These are phyloP conservation scores for Rhynchospora tenuis DNA, from an alignment of 176 grass and related monocot genomes.

Conservation along the genomic window DNA sequence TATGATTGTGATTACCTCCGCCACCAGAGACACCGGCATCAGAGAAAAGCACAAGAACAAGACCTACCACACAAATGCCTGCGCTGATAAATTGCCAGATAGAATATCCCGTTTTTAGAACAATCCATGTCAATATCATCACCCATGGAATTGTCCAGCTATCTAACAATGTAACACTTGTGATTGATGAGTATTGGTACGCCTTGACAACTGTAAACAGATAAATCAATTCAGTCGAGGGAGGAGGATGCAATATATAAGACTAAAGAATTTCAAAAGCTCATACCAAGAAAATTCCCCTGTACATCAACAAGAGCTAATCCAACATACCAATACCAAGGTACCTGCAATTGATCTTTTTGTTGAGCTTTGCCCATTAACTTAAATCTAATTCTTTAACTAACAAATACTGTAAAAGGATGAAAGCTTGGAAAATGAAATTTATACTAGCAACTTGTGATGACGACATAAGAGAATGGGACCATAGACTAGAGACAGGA, in stretches of 20 bases:
- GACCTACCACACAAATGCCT: slow-evolving; percentile 55
- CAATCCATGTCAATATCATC: slow-evolving; percentile 79
- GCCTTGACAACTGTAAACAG: slow-evolving; percentile 63
- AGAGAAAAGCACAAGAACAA: slow-evolving; percentile 67
- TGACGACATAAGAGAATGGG: slow-evolving; percentile 44
- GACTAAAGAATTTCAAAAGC: not conserved
- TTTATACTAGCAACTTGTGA: slow-evolving; percentile 41
- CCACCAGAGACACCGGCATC: slow-evolving; percentile 51
- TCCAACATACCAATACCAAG: slow-evolving; percentile 83
- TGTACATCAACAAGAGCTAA: slow-evolving; percentile 72
- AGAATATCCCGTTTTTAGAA: slow-evolving; percentile 72
- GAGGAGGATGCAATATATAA: not conserved
- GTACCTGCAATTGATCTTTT: slow-evolving; percentile 45
- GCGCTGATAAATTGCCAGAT: slow-evolving; percentile 52
- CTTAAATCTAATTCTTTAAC: not conserved
- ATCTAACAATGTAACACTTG: slow-evolving; percentile 80
- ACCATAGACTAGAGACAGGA: slow-evolving; percentile 50
- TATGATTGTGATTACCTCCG: slow-evolving; percentile 38
- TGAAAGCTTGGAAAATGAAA: not conserved
- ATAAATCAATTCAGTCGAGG: not conserved
- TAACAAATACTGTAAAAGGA: not conserved
- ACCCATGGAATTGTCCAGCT: slow-evolving; percentile 84
- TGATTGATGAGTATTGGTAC: slow-evolving; percentile 87
- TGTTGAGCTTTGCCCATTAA: slow-evolving; percentile 9
- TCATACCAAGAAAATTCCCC: slow-evolving; percentile 71